Conservation (phyloP, 2,329 filamentous ascomycete genomes). For the Paramyrothecium sp. region DNA sequence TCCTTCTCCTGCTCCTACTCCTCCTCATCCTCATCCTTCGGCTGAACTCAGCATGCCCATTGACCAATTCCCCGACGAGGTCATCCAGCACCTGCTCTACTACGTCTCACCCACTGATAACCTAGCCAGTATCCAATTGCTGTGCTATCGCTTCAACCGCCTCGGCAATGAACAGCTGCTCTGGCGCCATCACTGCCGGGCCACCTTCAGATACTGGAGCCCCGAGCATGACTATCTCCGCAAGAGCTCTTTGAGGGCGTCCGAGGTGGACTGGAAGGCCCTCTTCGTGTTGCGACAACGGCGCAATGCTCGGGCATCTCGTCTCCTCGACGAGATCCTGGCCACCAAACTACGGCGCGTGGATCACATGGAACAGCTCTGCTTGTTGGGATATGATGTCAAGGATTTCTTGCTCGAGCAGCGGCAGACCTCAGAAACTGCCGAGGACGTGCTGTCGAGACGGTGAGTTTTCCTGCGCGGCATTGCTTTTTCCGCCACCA, state of each 20-base stretch:
- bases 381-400: conserved; percentile 76
- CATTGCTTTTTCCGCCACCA: neutral
- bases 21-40: neutral
- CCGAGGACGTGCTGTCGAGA: conserved; percentile 74
- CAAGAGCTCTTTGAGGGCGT: conserved; percentile 53
- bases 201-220: conserved; percentile 74
- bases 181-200: conserved; percentile 75
- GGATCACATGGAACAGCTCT: conserved; percentile 68
- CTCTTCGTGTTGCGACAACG: conserved; percentile 58
- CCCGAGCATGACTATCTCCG: conserved; percentile 56
- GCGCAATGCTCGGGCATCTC: conserved; percentile 50
- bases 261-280: conserved; percentile 70
- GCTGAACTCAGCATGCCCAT: conserved; percentile 30
- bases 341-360: conserved; percentile 68
- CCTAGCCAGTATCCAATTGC: conserved; percentile 44
- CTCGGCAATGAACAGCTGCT: conserved; percentile 71
- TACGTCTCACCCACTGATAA: conserved; percentile 58
- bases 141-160: conserved; percentile 62
- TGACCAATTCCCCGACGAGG: conserved; percentile 71
- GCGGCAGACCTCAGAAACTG: conserved; percentile 54
- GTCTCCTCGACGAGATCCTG: conserved; percentile 67
- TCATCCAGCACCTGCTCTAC: conserved; percentile 75
- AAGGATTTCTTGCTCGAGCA: conserved; percentile 80
- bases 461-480: conserved; percentile 38
- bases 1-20: neutral